Conservation (phyloP, 169 alveolate genomes). For the Plasmodium relictum region DNA sequence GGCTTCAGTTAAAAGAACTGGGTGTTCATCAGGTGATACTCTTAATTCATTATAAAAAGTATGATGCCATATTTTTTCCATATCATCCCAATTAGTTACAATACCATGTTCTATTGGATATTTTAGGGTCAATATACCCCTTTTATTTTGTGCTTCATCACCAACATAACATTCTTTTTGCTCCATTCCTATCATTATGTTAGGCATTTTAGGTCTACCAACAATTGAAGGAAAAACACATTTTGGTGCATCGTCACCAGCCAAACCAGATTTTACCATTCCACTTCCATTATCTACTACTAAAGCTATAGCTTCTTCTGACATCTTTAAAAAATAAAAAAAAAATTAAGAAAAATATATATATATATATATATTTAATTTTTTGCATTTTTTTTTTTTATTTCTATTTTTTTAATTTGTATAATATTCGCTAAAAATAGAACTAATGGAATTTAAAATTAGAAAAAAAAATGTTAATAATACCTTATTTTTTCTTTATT, state of each 20-base stretch:
- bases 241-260: constrained; percentile 99
- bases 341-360: not conserved
- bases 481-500: too few species aligned
- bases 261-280: constrained; percentile 99
- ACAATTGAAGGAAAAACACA: constrained; percentile 99
- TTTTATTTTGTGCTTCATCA: constrained; percentile 98
- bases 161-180: constrained; percentile 98
- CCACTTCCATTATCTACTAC: constrained; percentile 99
- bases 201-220: constrained; percentile 97
- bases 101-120: constrained; percentile 99
- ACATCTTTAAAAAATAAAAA: constrained; percentile 20
- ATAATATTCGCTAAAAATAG: too few species aligned
- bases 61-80: constrained; percentile 99
- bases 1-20: constrained; percentile 97
- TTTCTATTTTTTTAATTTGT: not conserved
- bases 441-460: too few species aligned
- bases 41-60: constrained; percentile 98
- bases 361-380: not conserved
- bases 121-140: constrained; percentile 97
- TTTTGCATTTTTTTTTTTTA: not conserved
- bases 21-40: constrained; percentile 97
- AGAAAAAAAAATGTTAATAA: too few species aligned
- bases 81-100: constrained; percentile 99
- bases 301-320: constrained; percentile 89
- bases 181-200: constrained; percentile 98